phyloP scores from a whole-genome alignment of 2,329 filamentous ascomycete genomes.

The Ceratocystis albifundus region DNA sequence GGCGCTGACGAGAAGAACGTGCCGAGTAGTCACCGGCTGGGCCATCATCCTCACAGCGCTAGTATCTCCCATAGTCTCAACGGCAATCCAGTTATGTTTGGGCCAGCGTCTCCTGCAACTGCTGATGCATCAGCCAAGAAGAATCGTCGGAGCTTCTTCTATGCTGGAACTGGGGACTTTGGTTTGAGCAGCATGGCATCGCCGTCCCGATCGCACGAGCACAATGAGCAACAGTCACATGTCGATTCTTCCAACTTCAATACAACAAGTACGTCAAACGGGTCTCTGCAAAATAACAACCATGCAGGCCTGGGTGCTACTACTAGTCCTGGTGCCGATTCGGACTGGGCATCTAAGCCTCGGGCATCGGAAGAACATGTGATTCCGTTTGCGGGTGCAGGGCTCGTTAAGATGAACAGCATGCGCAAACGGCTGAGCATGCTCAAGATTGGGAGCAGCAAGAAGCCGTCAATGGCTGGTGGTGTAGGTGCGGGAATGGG shows the following conservation, averaged over 20 bases:
- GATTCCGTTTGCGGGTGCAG: conserved; percentile 26
- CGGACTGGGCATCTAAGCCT: conserved; percentile 27
- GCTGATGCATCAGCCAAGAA: conserved; percentile 14
- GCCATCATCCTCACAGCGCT: conserved; percentile 15
- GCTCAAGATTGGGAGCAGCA: conserved; percentile 57
- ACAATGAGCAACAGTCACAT: conserved; percentile 8
- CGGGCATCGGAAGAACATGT: conserved; percentile 14
- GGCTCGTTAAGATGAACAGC: conserved; percentile 43
- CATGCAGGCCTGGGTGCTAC: conserved; percentile 22
- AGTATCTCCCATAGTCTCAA: conserved; percentile 20
- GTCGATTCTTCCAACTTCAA: conserved; percentile 1
- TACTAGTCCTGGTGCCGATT: conserved; percentile 26
- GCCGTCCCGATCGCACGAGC: conserved; percentile 2
- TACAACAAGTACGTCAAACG: not conserved
- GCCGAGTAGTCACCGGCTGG: not conserved
- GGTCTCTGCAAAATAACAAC: not conserved
- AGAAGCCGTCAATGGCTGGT: conserved; percentile 45
- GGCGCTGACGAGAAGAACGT: conserved; percentile 1
- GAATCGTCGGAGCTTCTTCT: conserved; percentile 23
- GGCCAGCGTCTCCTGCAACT: not conserved
- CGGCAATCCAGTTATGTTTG: conserved; percentile 20
- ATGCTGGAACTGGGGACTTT: conserved; percentile 11
- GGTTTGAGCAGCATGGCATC: conserved; percentile 13
- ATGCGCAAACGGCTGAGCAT: conserved; percentile 70
- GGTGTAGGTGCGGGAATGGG: conserved; percentile 3